Evolutionary conservation across 2,329 filamentous ascomycete genomes (phyloP).

Genomic region (Arthrobotrys sphaeroides): DNA sequence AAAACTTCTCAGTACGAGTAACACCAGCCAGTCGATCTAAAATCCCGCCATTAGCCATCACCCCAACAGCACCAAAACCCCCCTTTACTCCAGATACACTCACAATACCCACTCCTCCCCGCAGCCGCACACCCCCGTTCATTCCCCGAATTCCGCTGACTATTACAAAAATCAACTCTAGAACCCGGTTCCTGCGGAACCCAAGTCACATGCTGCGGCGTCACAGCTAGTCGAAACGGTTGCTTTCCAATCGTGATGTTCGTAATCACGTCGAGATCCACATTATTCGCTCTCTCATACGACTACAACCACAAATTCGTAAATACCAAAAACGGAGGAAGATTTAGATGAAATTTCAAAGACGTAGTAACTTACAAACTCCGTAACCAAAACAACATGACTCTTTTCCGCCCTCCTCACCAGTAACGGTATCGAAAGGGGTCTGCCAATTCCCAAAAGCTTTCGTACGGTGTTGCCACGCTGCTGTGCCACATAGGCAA

Average conservation of each 20-base stretch:
- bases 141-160: not conserved
- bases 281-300: not conserved
- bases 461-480: not conserved
- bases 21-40: not conserved
- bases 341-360: not conserved
- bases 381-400: not conserved
- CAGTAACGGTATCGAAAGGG: not conserved
- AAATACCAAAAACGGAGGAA: not conserved
- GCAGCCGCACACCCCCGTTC: not conserved
- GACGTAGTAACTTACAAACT: not conserved
- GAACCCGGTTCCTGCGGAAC: slow-evolving; percentile 7
- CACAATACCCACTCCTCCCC: slow-evolving; percentile 5
- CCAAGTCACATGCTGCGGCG: slow-evolving; percentile 15
- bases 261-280: not conserved
- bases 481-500: slow-evolving; percentile 18
- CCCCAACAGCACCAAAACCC: too few species aligned
- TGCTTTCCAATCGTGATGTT: not conserved
- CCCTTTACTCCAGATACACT: not conserved
- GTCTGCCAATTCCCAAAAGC: not conserved
- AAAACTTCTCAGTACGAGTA: not conserved
- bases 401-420: not conserved
- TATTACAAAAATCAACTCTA: not conserved
- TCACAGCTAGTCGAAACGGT: not conserved
- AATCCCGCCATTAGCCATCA: not conserved
- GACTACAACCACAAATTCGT: not conserved